phyloP scores from a whole-genome alignment of 2,329 filamentous ascomycete genomes.

The Colletotrichum navitas region DNA sequence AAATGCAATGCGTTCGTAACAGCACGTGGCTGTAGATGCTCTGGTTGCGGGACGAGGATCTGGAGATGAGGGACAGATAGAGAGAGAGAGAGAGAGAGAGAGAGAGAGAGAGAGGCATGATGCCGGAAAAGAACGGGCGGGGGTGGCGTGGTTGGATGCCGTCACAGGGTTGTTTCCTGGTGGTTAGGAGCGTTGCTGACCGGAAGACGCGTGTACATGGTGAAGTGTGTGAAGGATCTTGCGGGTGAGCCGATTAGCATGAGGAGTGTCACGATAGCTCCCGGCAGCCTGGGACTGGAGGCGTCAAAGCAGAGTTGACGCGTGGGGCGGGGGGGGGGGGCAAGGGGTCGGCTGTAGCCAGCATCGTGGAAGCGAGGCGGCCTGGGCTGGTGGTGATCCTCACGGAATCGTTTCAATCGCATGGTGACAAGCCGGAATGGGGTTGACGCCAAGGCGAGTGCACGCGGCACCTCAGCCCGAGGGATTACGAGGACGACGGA shows the following conservation, averaged over 20 bases:
- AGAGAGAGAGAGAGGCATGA: constrained; percentile 19
- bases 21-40: constrained; percentile 4
- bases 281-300: neutral
- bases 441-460: neutral
- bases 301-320: neutral
- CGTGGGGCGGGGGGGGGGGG: neutral
- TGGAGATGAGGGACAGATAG: neutral
- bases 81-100: neutral
- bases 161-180: constrained; percentile 15
- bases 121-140: constrained; percentile 15
- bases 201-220: neutral
- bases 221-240: neutral
- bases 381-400: neutral
- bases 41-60: neutral
- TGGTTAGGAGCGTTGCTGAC: neutral
- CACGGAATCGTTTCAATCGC: neutral
- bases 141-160: neutral
- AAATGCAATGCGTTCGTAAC: neutral
- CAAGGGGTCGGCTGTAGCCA: neutral
- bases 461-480: neutral
- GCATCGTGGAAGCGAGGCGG: neutral
- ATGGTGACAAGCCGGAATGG: neutral
- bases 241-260: neutral
- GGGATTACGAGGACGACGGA: neutral
- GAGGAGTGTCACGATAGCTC: neutral